These are phyloP conservation scores for Cladosporium sp. DNA, from an alignment of 2,329 filamentous ascomycete genomes.

Conservation along the genomic window DNA sequence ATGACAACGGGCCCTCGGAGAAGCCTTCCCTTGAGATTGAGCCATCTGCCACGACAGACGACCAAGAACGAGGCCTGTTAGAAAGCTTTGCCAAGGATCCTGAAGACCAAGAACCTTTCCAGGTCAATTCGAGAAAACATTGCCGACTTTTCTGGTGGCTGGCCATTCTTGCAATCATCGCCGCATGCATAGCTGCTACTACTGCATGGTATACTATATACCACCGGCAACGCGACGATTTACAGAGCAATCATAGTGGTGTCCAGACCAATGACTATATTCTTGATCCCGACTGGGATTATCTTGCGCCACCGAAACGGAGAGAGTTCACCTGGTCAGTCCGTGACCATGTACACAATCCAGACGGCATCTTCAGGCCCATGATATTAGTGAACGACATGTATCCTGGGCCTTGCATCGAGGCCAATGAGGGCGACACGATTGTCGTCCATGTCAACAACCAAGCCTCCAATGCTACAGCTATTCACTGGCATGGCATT, in stretches of 20 bases:
- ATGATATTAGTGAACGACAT: conserved; percentile 47
- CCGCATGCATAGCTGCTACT: not conserved
- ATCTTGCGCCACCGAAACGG: conserved; percentile 50
- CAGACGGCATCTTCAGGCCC: conserved; percentile 54
- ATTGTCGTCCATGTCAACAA: conserved; percentile 68
- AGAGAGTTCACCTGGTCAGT: conserved; percentile 65
- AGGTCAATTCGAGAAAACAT: not conserved
- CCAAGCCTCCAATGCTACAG: conserved; percentile 57
- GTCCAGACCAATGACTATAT: conserved; percentile 55
- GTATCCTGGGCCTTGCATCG: conserved; percentile 45
- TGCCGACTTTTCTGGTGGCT: not conserved
- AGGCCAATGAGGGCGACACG: conserved; percentile 63
- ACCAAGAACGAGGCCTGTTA: conserved; percentile 5
- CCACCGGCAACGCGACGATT: not conserved
- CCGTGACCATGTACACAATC: conserved; percentile 59
- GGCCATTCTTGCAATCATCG: not conserved
- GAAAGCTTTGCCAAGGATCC: not conserved
- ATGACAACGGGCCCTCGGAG: not conserved
- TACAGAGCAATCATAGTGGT: not conserved
- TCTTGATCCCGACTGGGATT: conserved; percentile 60
- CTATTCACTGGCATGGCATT: conserved; percentile 70
- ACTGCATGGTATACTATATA: not conserved
- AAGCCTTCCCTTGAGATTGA: conserved; percentile 3
- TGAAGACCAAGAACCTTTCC: not conserved
- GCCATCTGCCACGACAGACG: not conserved